Evolutionary conservation across 2,329 filamentous ascomycete genomes (phyloP), one percentile per base, ranked within the genome.

Genomic region (Raffaelea arxii): DNA sequence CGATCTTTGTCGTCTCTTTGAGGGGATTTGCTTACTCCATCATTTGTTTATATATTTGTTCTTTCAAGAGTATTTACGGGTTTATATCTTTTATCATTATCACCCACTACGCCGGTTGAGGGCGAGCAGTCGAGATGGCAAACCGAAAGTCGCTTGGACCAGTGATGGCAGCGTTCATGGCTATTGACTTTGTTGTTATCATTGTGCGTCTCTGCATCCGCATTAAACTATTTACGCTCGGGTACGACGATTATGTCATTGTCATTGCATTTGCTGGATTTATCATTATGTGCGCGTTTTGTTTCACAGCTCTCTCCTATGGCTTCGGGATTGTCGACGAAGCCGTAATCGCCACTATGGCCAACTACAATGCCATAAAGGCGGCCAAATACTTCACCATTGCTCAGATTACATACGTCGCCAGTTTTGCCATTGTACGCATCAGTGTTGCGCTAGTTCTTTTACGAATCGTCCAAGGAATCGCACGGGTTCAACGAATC

Each of bases 171-270:
- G 41, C 25, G 5, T 43, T 43, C 27, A 23, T 43, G 25, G 41
- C 41, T 21, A 25, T 43, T n/a, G 41, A 43, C 19, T 10, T 43
- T 14, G 18, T 35, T 21, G 41, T 43, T 12, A 16, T 43, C 4
- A 10, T 30, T 35, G 41, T 21, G 10, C 41, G 41, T 25, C 18
- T 43, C 19, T 14, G 9, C 16, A 27, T 43, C 5, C 41, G 41
- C n/a, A 9, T 35, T 5, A 32, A 35, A 27, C 12, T 43, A 14
- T 32, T 27, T 5, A 32, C 5, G 41, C 41, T 22, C 41, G 25
- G 41, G n/a, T 32, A 43, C 41, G 41, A 43, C 23, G 41, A 43
- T 27, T 43, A 42, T 19, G 25, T n/a, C 27, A 35, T 43, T 18
- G 3, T 43, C 4, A 10, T 32, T 4, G 41, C 25, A 12, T 23